phyloP scores from a whole-genome alignment of 1,139 yeast genomes.

The Taphrina sp. region DNA sequence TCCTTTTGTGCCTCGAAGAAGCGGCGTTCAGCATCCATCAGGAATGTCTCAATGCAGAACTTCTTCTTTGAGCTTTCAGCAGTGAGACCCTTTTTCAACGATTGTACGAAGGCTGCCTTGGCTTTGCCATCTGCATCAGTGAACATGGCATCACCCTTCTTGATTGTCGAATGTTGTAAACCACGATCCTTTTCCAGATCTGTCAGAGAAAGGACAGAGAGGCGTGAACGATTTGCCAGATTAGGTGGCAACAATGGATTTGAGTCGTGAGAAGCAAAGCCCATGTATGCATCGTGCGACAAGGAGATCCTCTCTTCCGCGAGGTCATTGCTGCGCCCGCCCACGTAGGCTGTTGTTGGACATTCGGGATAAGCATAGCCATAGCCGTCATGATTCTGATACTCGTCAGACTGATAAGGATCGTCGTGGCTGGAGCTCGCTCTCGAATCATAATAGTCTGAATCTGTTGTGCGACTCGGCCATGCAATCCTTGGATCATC shows the following conservation, averaged over 20 bases:
- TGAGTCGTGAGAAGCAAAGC: neutral
- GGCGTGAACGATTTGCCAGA: slow-evolving; percentile 6
- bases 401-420: neutral
- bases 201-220: slow-evolving; percentile 13
- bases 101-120: slow-evolving; percentile 9
- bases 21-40: slow-evolving; percentile 22
- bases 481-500: neutral
- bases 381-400: neutral
- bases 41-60: slow-evolving; percentile 31
- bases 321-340: no score
- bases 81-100: slow-evolving; percentile 13
- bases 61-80: slow-evolving; percentile 30
- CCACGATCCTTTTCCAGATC: slow-evolving; percentile 20
- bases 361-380: slow-evolving; percentile 3
- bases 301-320: neutral
- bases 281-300: neutral
- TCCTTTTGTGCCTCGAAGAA: slow-evolving; percentile 23
- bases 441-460: slow-evolving; percentile 5
- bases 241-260: slow-evolving; percentile 1
- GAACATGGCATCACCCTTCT: slow-evolving; percentile 23
- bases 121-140: slow-evolving; percentile 31
- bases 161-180: slow-evolving; percentile 22
- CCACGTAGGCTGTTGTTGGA: neutral
- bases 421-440: neutral
- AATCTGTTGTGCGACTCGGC: neutral